These are phyloP conservation scores for Spergularia azorica DNA, from an alignment of 179 eudicot genomes.

Conservation along the genomic window DNA sequence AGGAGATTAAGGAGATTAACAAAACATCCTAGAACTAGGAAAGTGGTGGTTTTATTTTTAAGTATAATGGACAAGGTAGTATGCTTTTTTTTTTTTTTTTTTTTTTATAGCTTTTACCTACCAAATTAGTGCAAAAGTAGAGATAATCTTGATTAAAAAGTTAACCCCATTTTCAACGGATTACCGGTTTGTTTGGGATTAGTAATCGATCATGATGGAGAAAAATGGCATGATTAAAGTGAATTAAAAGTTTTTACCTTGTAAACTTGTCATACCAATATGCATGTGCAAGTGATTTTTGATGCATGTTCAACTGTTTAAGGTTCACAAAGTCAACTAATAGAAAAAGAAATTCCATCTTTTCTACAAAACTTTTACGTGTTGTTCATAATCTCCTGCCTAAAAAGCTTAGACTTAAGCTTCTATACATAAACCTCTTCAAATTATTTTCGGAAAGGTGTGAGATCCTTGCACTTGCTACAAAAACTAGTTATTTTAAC, in stretches of 20 bases:
- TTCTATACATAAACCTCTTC: too few relatives aligned
- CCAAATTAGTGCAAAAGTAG: slow-evolving; percentile 28
- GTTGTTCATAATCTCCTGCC: too few relatives aligned
- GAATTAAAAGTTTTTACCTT: background rate
- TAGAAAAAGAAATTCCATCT: too few relatives aligned
- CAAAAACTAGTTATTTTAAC: too few relatives aligned
- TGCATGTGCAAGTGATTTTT: slow-evolving; percentile 19
- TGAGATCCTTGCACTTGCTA: too few relatives aligned
- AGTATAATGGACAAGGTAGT: slow-evolving; percentile 13
- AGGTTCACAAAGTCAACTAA: too few relatives aligned
- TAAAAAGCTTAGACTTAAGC: too few relatives aligned
- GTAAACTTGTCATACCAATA: slow-evolving; percentile 10
- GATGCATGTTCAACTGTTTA: slow-evolving; percentile 15
- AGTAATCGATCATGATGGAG: slow-evolving; percentile 16
- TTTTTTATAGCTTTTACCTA: slow-evolving; percentile 22
- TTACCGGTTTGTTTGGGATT: slow-evolving; percentile 6
- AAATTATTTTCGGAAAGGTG: too few relatives aligned
- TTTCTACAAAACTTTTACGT: background rate
- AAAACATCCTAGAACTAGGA: slow-evolving; percentile 7
- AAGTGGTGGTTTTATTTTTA: slow-evolving; percentile 16
- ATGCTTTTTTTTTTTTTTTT: background rate
- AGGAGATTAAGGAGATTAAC: slow-evolving; percentile 1
- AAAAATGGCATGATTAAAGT: slow-evolving; percentile 26
- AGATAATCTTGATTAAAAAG: slow-evolving; percentile 18
- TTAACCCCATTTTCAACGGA: slow-evolving; percentile 9